Evolutionary conservation across 805 yeast genomes (phyloP), one percentile per base, ranked within the genome.

Genomic region (Candida boidinii): DNA sequence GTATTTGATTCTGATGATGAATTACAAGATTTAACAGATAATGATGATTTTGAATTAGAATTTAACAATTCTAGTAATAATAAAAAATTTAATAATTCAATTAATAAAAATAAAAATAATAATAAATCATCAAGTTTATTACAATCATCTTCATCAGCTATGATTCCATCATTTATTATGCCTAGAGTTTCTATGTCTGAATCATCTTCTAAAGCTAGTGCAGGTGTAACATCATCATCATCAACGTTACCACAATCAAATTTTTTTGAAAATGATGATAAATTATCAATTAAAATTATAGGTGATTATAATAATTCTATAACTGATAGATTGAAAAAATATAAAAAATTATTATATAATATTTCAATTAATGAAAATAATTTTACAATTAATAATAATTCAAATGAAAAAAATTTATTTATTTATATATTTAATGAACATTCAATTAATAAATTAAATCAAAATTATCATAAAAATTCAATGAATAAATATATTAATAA

Each of bases 111-210:
- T n/a, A 13, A 9, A n/a, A 25, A 29, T 7, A 36, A 27, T 11
- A 24, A 25, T 20, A 35, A 33, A 9, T 10, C 29, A 8, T 13
- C 29, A 27, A 13, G 9, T 18, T 27, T n/a, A n/a, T n/a, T n/a
- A n/a, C n/a, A n/a, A n/a, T n/a, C n/a, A n/a, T n/a, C 23, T 20
- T 39, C 54, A 10, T 46, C 60, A 13, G 45, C 55, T 2, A 45
- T 51, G 7, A 42, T 45, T 10, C 60, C 63, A 3, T 55, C 61
- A 1, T 59, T 59, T 40, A 54, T 58, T 13, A 59, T 59, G 64
- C 64, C 64, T 1, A 43, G 53, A 23, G 58, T 59, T 10, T 52
- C 60, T 4, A 36, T 56, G 20, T 42, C 48, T 8, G 42, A 34
- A 12, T 32, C 29, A 5, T 5, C 7, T 11, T 23, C 25, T 23